Percentiles rank a stretch among this genome's conserved stretches.
These are phyloP conservation scores for Neurospora sp. DNA, from an alignment of 495 filamentous ascomycete species.

Conservation along the genomic window DNA sequence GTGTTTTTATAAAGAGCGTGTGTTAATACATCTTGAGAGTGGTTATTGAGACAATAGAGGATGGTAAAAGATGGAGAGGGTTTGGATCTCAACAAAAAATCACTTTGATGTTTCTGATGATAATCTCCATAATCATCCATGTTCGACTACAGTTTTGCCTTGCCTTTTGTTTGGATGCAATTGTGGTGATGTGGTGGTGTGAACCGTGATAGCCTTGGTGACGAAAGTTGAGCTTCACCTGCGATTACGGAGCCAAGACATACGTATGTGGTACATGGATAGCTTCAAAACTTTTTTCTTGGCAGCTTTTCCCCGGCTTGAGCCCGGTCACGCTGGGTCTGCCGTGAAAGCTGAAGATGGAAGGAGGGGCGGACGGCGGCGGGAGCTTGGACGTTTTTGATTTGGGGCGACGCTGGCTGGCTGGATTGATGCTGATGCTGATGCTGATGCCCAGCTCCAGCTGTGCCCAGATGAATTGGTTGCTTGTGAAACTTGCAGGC, in stretches of 20 bases:
- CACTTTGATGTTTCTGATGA: neutral
- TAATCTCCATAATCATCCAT: neutral
- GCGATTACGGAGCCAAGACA: neutral
- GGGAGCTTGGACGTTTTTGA: neutral
- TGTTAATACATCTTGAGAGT: neutral
- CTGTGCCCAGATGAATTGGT: neutral
- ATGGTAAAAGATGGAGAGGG: neutral
- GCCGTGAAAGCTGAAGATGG: neutral
- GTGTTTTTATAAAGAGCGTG: neutral
- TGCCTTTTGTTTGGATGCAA: neutral
- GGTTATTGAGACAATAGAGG: neutral
- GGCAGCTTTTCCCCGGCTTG: neutral
- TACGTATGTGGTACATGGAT: neutral
- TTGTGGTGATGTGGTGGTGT: neutral
- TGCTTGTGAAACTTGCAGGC: neutral
- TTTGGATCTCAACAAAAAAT: neutral
- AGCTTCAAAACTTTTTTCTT: neutral
- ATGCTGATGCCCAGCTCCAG: neutral
- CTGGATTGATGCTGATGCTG: neutral
- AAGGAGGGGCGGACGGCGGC: neutral
- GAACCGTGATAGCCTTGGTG: neutral
- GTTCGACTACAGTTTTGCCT: neutral
- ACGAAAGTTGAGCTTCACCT: neutral
- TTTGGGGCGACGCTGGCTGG: neutral
- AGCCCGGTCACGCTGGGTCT: neutral